These are phyloP conservation scores for Colletotrichum sp. DNA, from an alignment of 2,329 filamentous ascomycete species.

Conservation along the genomic window DNA sequence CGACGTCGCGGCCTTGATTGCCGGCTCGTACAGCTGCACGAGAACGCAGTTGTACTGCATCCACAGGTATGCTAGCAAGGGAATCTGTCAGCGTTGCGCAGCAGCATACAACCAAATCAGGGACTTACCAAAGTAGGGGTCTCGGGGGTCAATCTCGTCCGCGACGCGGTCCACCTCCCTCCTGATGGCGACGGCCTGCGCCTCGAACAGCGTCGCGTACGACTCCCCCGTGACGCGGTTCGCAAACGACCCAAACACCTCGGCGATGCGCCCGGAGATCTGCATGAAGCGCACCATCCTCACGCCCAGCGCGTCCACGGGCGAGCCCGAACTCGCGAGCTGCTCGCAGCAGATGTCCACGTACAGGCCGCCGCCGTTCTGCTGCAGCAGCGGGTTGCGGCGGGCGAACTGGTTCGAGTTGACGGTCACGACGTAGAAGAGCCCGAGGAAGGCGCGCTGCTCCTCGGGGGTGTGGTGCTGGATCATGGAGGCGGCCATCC, in stretches of 20 bases:
- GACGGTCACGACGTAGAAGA: slow-evolving; percentile 17
- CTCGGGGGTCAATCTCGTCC: slow-evolving; percentile 30
- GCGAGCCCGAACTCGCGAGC: slow-evolving; percentile 27
- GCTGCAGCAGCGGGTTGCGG: slow-evolving; percentile 33
- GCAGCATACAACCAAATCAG: neutral
- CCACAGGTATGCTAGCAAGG: slow-evolving; percentile 5
- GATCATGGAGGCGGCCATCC: neutral
- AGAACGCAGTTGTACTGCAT: slow-evolving; percentile 40
- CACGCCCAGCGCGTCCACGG: slow-evolving; percentile 34
- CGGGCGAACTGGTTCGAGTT: slow-evolving; percentile 43
- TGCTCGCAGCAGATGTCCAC: slow-evolving; percentile 36
- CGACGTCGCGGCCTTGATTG: slow-evolving; percentile 32
- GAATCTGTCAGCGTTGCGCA: neutral
- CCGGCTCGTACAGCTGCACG: slow-evolving; percentile 43
- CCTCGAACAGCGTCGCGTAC: slow-evolving; percentile 37
- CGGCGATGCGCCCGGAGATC: slow-evolving; percentile 38
- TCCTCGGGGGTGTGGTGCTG: slow-evolving; percentile 35
- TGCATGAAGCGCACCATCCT: slow-evolving; percentile 39
- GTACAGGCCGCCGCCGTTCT: slow-evolving; percentile 23
- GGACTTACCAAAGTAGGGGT: slow-evolving; percentile 12
- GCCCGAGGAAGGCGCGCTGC: slow-evolving; percentile 42
- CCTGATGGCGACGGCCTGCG: slow-evolving; percentile 35
- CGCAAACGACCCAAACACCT: slow-evolving; percentile 34
- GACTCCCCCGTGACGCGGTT: slow-evolving; percentile 29
- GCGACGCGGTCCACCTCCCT: slow-evolving; percentile 36